These are phyloP conservation scores for Biancaea sappan DNA, from an alignment of 306 rosid genomes.

Conservation along the genomic window DNA sequence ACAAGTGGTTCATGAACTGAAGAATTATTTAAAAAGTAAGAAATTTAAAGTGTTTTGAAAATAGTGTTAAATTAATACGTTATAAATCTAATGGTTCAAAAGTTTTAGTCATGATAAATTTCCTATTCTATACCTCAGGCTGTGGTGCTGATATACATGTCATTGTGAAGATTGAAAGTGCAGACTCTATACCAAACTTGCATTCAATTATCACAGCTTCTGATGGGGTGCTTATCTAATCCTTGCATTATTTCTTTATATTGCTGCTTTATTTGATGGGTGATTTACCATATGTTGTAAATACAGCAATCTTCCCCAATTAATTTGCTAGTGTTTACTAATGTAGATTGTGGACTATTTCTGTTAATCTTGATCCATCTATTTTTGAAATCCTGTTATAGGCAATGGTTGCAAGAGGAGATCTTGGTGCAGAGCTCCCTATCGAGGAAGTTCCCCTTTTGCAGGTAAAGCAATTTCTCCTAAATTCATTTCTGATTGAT, in stretches of 20 bases:
- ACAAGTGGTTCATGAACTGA: slow-evolving; percentile 89
- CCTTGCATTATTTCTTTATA: slow-evolving; percentile 29
- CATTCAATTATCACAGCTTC: slow-evolving; percentile 83
- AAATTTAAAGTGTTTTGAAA: not conserved
- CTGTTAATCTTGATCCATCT: not conserved
- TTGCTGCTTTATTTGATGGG: slow-evolving; percentile 1
- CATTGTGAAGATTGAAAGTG: slow-evolving; percentile 95
- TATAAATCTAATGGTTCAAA: slow-evolving; percentile 17
- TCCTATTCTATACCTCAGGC: slow-evolving; percentile 54
- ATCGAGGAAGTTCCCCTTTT: slow-evolving; percentile 61
- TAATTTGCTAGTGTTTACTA: not conserved
- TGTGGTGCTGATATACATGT: slow-evolving; percentile 87
- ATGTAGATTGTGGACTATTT: slow-evolving; percentile 19
- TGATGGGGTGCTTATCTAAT: slow-evolving; percentile 49
- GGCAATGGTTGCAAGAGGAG: slow-evolving; percentile 70
- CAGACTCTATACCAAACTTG: slow-evolving; percentile 91
- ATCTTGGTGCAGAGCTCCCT: slow-evolving; percentile 64
- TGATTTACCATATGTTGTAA: slow-evolving; percentile 4
- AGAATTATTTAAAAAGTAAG: slow-evolving; percentile 84
- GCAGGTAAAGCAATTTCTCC: too few relatives aligned
- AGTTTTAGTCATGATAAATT: slow-evolving; percentile 7
- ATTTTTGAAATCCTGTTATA: slow-evolving; percentile 24
- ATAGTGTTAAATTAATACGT: not conserved
- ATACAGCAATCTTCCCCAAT: slow-evolving; percentile 13
- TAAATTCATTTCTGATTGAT: not conserved